These are phyloP conservation scores for Immersiporthe knoxdaviesiana DNA, from an alignment of 2,329 filamentous ascomycete species.

Conservation along the genomic window DNA sequence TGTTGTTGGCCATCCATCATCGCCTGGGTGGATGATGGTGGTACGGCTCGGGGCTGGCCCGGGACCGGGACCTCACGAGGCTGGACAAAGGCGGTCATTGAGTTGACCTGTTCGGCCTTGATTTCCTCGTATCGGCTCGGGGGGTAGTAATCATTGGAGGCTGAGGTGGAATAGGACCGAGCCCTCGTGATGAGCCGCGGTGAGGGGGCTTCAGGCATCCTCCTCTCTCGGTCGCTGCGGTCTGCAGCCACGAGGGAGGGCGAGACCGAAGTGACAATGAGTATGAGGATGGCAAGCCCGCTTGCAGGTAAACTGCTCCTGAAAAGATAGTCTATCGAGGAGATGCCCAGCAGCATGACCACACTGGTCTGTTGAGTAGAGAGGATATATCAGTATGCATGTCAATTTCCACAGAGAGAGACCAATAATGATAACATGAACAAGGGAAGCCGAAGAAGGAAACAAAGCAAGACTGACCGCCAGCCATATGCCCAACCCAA, in stretches of 20 bases:
- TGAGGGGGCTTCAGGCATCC: constrained; percentile 45
- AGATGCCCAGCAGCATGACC: constrained; percentile 53
- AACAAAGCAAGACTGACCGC: constrained; percentile 52
- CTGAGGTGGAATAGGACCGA: constrained; percentile 47
- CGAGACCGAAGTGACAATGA: constrained; percentile 45
- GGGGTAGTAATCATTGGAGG: constrained; percentile 45
- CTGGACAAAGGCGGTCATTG: constrained; percentile 43
- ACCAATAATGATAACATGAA: too few relatives aligned
- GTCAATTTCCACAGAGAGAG: constrained; percentile 25
- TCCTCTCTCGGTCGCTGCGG: constrained; percentile 36
- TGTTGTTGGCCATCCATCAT: constrained; percentile 37
- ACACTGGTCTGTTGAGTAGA: constrained; percentile 51
- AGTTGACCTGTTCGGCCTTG: constrained; percentile 46
- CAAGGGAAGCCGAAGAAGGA: too few relatives aligned
- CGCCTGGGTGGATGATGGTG: constrained; percentile 41
- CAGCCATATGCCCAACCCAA: constrained; percentile 56
- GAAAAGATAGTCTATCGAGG: constrained; percentile 45
- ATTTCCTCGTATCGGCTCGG: constrained; percentile 54
- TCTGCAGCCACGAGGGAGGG: constrained; percentile 38
- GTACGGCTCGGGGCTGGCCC: constrained; percentile 36
- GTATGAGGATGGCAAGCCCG: constrained; percentile 52
- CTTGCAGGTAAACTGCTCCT: constrained; percentile 55
- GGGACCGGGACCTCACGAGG: constrained; percentile 37
- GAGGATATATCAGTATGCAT: constrained; percentile 23
- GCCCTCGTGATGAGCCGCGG: constrained; percentile 42